Percentiles rank a stretch among this genome's conserved stretches.
Conservation (phyloP, 768 basidiomycete species). For the Calocera cornea region DNA sequence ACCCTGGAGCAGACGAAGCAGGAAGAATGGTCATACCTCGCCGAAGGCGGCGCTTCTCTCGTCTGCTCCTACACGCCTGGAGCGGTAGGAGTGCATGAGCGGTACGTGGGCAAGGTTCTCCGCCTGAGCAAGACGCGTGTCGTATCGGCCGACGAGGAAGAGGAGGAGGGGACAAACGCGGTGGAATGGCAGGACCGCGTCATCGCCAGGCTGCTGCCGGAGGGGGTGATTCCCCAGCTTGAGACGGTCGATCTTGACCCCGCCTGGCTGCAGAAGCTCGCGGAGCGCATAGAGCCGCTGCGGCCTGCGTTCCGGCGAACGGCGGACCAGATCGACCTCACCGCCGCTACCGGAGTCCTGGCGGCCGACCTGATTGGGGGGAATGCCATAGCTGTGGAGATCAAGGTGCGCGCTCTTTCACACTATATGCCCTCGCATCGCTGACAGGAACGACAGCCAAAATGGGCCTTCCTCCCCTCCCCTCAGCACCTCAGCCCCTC, state of each 20-base stretch:
- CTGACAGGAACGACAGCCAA: slow-evolving; percentile 49
- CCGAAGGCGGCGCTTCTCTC: slow-evolving; percentile 86
- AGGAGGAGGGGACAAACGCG: slow-evolving; percentile 28
- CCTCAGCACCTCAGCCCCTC: slow-evolving; percentile 43
- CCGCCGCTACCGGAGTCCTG: slow-evolving; percentile 44
- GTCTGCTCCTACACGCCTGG: slow-evolving; percentile 65
- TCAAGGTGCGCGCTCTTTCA: slow-evolving; percentile 50
- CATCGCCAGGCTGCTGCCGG: slow-evolving; percentile 51
- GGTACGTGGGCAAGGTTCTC: slow-evolving; percentile 52
- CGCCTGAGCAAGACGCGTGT: slow-evolving; percentile 52
- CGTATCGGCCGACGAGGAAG: slow-evolving; percentile 24
- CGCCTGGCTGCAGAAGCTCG: slow-evolving; percentile 49
- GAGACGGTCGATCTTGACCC: slow-evolving; percentile 34
- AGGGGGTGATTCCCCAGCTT: slow-evolving; percentile 43
- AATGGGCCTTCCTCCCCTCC: slow-evolving; percentile 88
- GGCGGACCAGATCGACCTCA: slow-evolving; percentile 47
- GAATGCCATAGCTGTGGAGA: slow-evolving; percentile 56
- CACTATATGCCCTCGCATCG: not conserved
- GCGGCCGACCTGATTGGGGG: slow-evolving; percentile 70
- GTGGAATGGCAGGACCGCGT: slow-evolving; percentile 49
- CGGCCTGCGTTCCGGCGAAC: slow-evolving; percentile 46
- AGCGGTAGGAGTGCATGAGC: not conserved
- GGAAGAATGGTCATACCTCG: slow-evolving; percentile 83
- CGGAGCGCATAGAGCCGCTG: slow-evolving; percentile 30
- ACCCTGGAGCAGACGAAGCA: slow-evolving; percentile 32